These are phyloP conservation scores for Termitomyces titanicus DNA, from an alignment of 768 basidiomycete species.

Conservation along the genomic window DNA sequence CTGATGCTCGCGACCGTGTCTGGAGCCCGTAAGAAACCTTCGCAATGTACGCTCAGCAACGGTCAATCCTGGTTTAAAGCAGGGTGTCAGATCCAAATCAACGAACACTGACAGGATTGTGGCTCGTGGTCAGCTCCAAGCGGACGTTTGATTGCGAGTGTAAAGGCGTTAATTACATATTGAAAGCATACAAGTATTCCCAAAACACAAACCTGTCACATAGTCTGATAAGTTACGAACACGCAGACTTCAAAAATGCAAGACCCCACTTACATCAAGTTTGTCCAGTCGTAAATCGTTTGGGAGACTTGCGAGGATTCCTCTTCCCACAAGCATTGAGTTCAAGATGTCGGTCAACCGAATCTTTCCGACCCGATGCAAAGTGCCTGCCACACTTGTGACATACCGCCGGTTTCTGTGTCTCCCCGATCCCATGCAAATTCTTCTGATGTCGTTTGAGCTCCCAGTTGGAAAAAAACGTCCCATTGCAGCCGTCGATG, in stretches of 20 bases:
- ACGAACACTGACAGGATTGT: too few species aligned
- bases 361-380: constrained; percentile 2
- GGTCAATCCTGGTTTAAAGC: too few species aligned
- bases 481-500: constrained; percentile 1
- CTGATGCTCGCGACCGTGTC: too few species aligned
- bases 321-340: constrained; percentile 5
- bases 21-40: too few species aligned
- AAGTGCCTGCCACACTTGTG: constrained; percentile 3
- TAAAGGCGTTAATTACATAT: neutral
- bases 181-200: neutral
- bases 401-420: neutral
- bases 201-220: neutral
- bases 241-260: neutral
- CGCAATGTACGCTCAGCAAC: too few species aligned
- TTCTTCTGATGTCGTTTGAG: constrained; percentile 3
- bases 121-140: too few species aligned
- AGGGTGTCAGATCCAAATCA: too few species aligned
- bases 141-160: neutral
- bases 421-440: constrained; percentile 1
- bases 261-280: neutral
- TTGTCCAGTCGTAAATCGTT: neutral
- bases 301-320: constrained; percentile 3
- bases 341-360: constrained; percentile 1
- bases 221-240: neutral
- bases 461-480: constrained; percentile 10